phyloP scores from a whole-genome alignment of 768 basidiomycete genomes.

The Boletellus sp. region DNA sequence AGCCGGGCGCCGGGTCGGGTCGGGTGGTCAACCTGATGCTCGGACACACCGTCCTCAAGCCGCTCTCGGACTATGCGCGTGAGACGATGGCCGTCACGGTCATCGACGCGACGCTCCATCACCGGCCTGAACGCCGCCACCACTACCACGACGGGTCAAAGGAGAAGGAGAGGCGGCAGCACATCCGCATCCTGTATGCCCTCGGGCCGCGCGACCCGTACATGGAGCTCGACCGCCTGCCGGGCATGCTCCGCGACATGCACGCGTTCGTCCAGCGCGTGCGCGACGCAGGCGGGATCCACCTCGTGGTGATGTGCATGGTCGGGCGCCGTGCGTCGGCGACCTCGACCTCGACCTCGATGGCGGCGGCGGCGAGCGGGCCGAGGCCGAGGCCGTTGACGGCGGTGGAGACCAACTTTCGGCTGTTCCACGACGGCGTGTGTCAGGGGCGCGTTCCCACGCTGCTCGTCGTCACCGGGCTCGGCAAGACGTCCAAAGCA shows the following conservation, averaged over 20 bases:
- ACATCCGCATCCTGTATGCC: constrained; percentile 27
- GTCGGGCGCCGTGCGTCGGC: constrained; percentile 35
- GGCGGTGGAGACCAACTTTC: constrained; percentile 34
- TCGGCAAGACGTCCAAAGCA: constrained; percentile 24
- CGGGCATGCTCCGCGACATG: constrained; percentile 22
- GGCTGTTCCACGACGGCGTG: constrained; percentile 35
- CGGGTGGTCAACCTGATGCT: constrained; percentile 28
- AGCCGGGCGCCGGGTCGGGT: constrained; percentile 33
- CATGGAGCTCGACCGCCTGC: constrained; percentile 19
- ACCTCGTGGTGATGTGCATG: constrained; percentile 39
- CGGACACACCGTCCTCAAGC: constrained; percentile 13
- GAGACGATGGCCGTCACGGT: constrained; percentile 30
- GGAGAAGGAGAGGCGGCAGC: not conserved
- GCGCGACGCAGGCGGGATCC: constrained; percentile 30
- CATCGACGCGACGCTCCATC: constrained; percentile 23
- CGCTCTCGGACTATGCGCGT: constrained; percentile 24
- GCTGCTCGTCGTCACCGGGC: constrained; percentile 37
- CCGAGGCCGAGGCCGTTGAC: constrained; percentile 20
- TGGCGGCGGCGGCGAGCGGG: too few relatives aligned
- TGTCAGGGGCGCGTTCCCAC: constrained; percentile 35
- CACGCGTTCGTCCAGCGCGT: constrained; percentile 27
- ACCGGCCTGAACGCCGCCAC: too few relatives aligned
- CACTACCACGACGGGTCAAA: too few relatives aligned
- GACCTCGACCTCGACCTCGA: too few relatives aligned
- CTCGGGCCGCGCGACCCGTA: constrained; percentile 30